A percentile compares a stretch with the other conserved stretches of the same genome.
Conservation (phyloP, 169 alveolate genomes). For the Miamiensis avidus region DNA sequence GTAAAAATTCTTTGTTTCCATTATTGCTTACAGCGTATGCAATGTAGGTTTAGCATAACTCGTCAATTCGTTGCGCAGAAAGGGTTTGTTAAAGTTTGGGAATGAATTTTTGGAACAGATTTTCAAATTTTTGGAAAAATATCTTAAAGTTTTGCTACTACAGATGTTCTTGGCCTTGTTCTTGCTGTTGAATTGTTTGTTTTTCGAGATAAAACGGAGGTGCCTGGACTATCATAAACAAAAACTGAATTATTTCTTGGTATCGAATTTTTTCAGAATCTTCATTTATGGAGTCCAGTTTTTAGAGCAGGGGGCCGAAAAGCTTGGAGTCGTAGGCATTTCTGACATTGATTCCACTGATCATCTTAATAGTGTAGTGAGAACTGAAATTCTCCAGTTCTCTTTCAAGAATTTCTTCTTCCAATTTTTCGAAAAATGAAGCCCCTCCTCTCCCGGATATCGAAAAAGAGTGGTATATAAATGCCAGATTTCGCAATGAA, state of each 20-base stretch:
- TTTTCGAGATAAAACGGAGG: slow-evolving; percentile 16
- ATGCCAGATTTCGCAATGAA: slow-evolving; percentile 6
- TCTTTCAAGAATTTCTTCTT: slow-evolving; percentile 14
- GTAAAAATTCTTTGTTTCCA: not conserved
- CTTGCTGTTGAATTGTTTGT: not conserved
- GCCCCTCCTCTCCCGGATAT: not conserved
- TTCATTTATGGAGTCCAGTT: not conserved
- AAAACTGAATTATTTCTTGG: not conserved
- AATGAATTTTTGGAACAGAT: not conserved
- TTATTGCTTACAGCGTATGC: not conserved
- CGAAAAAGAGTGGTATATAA: slow-evolving; percentile 4
- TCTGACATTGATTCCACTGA: slow-evolving; percentile 21
- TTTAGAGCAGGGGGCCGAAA: slow-evolving; percentile 1
- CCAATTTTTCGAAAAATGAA: not conserved
- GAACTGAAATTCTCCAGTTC: not conserved
- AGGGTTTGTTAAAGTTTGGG: not conserved
- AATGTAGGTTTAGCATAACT: not conserved
- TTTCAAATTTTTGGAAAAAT: not conserved
- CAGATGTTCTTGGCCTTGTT: not conserved
- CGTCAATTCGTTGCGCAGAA: not conserved
- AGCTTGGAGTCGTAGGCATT: slow-evolving; percentile 1
- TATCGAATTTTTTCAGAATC: not conserved
- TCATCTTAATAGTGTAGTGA: slow-evolving; percentile 13
- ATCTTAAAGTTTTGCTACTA: not conserved
- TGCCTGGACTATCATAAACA: not conserved